phyloP scores from a whole-genome alignment of 192 early-diverging fungal genomes.

The Chytriomyces confervae region DNA sequence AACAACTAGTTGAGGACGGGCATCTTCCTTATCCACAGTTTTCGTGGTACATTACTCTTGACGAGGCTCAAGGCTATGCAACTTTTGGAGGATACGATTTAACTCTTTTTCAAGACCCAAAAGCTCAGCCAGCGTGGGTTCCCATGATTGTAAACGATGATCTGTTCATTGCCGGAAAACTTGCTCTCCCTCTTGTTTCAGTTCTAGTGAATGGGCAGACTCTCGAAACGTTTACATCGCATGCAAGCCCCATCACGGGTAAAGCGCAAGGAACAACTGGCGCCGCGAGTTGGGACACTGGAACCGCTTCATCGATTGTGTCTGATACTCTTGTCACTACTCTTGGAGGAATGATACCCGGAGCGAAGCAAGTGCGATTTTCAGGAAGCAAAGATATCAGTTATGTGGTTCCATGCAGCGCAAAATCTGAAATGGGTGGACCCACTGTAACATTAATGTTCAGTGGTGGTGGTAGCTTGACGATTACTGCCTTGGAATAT shows the following conservation, averaged over 20 bases:
- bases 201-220: conserved; percentile 22
- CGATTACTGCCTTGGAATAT: conserved; percentile 31
- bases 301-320: conserved; percentile 42
- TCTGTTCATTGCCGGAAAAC: not conserved
- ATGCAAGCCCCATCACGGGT: conserved; percentile 13
- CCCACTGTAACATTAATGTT: conserved; percentile 21
- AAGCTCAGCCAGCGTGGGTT: conserved; percentile 30
- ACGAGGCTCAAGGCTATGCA: conserved; percentile 25
- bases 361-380: not conserved
- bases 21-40: conserved; percentile 31
- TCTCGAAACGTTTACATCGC: conserved; percentile 25
- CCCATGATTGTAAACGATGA: conserved; percentile 11
- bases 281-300: conserved; percentile 46
- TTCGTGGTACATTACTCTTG: conserved; percentile 43
- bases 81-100: conserved; percentile 52
- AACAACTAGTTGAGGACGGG: not conserved
- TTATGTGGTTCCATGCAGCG: conserved; percentile 16
- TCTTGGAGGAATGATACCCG: conserved; percentile 17
- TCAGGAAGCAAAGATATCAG: not conserved
- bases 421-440: conserved; percentile 14
- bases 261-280: conserved; percentile 12
- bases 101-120: conserved; percentile 25
- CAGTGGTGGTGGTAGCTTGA: conserved; percentile 12
- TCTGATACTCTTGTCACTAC: conserved; percentile 13
- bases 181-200: not conserved